phyloP scores from a whole-genome alignment of 441 rosid genomes.

The Eruca vesicaria region DNA sequence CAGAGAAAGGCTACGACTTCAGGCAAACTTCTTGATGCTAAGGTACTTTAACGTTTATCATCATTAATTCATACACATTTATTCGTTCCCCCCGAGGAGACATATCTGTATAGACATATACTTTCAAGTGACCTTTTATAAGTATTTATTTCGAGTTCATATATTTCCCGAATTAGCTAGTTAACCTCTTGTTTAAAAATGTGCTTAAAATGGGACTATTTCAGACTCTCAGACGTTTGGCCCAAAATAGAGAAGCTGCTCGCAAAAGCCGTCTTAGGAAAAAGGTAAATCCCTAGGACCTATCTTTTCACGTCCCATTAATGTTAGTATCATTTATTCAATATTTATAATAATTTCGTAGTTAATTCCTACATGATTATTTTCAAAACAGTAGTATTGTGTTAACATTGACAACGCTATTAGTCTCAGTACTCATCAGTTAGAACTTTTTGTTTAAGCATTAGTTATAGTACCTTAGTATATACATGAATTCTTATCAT shows the following conservation, averaged over 20 bases:
- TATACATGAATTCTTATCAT: not conserved
- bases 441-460: no score
- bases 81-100: slow-evolving; percentile 17
- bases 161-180: not conserved
- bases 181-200: slow-evolving; percentile 9
- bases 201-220: not conserved
- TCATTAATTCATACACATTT: slow-evolving; percentile 7
- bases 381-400: no score
- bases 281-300: slow-evolving; percentile 47
- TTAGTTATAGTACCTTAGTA: not conserved
- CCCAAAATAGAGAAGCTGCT: slow-evolving; percentile 88
- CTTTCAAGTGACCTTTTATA: not conserved
- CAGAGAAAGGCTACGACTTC: slow-evolving; percentile 90
- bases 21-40: slow-evolving; percentile 87
- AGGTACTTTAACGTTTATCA: slow-evolving; percentile 48
- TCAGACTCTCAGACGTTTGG: slow-evolving; percentile 73
- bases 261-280: slow-evolving; percentile 78
- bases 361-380: no score
- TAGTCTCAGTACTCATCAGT: not conserved
- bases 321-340: not conserved
- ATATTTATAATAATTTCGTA: not conserved
- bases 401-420: not conserved
- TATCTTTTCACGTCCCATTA: not conserved
- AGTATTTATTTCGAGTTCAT: not conserved
- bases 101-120: not conserved